These are phyloP conservation scores for Coemansia sp. DNA, from an alignment of 192 early-diverging fungal species.

Conservation along the genomic window DNA sequence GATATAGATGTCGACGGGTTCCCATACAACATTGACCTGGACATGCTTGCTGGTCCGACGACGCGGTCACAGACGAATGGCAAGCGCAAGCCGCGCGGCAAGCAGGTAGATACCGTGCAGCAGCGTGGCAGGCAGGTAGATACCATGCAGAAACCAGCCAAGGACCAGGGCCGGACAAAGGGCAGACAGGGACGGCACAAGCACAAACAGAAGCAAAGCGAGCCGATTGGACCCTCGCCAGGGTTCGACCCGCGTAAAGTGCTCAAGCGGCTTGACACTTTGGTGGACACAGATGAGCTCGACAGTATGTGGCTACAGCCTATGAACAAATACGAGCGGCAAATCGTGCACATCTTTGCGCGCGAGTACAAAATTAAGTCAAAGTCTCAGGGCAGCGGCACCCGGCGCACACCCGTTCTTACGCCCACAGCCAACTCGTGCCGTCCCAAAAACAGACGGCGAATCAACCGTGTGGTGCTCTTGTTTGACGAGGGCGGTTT, in stretches of 20 bases:
- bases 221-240: slow-evolving; percentile 12
- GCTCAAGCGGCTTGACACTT: slow-evolving; percentile 33
- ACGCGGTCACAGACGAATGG: slow-evolving; percentile 3
- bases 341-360: slow-evolving; percentile 41
- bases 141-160: neutral
- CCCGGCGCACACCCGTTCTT: slow-evolving; percentile 34
- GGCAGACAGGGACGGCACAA: slow-evolving; percentile 23
- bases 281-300: slow-evolving; percentile 25
- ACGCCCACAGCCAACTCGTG: slow-evolving; percentile 25
- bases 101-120: neutral
- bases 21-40: slow-evolving; percentile 32
- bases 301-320: slow-evolving; percentile 51
- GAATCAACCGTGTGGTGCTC: slow-evolving; percentile 32
- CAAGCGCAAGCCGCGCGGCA: neutral
- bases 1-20: slow-evolving; percentile 38
- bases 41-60: neutral
- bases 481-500: slow-evolving; percentile 37
- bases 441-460: slow-evolving; percentile 26
- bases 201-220: slow-evolving; percentile 9
- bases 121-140: neutral
- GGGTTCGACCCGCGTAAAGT: slow-evolving; percentile 38
- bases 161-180: neutral
- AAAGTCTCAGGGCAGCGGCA: slow-evolving; percentile 42
- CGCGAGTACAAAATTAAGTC: slow-evolving; percentile 49
- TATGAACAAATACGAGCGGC: slow-evolving; percentile 47